Conservation (phyloP, 495 filamentous ascomycete species). For the Cladorrhinum samala region DNA sequence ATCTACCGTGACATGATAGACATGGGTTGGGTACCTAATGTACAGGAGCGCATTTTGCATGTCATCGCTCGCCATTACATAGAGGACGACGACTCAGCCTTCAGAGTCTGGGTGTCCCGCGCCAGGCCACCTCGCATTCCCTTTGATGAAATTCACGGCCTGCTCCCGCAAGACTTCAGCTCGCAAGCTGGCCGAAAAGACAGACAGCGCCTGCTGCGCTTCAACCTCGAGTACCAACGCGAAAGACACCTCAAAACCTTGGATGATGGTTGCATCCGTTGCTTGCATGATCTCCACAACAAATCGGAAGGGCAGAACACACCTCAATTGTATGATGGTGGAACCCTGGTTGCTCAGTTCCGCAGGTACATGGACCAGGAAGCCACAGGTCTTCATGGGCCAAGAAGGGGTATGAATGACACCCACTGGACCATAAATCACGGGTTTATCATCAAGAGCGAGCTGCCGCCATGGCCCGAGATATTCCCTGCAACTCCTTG, state of each 20-base stretch:
- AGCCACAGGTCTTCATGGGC: background rate
- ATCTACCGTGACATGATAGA: no score
- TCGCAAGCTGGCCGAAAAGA: background rate
- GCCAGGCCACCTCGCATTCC: background rate
- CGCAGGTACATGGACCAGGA: background rate
- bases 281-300: background rate
- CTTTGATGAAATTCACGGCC: background rate
- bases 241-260: background rate
- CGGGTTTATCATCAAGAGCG: background rate
- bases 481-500: no score
- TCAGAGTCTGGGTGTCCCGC: constrained; percentile 21
- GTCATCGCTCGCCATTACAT: constrained; percentile 28
- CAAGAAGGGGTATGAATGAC: background rate
- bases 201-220: background rate
- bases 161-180: background rate
- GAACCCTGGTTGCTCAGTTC: constrained; percentile 2
- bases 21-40: no score
- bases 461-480: background rate
- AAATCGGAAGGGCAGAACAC: background rate
- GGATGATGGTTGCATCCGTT: background rate
- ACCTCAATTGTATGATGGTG: constrained; percentile 16
- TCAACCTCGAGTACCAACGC: background rate
- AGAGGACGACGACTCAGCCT: constrained; percentile 19
- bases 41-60: constrained; percentile 16
- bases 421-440: constrained; percentile 2